Evolutionary conservation across 805 yeast genomes (phyloP).

Genomic region (Metschnikowia lachancei): DNA sequence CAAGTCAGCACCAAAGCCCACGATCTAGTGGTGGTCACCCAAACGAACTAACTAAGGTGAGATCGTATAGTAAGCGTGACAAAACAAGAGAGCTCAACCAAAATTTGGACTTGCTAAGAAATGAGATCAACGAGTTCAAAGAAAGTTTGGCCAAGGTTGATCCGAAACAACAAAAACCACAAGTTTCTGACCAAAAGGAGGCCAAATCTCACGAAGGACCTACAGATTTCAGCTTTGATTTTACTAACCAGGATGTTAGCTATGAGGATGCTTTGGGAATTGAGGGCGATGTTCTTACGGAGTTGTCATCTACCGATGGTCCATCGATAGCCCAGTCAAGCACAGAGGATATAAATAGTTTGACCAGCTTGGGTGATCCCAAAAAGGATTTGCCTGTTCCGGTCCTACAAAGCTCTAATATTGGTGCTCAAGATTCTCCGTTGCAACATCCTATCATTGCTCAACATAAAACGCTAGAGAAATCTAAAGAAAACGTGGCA

Average conservation of each 20-base stretch:
- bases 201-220: not conserved
- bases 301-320: constrained; percentile 13
- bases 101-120: constrained; percentile 39
- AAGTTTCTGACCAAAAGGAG: not conserved
- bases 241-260: constrained; percentile 38
- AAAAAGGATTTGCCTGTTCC: constrained; percentile 5
- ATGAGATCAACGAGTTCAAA: constrained; percentile 45
- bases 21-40: not conserved
- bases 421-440: constrained; percentile 2
- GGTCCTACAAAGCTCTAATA: not conserved
- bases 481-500: not conserved
- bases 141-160: constrained; percentile 32
- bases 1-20: not conserved
- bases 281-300: constrained; percentile 29
- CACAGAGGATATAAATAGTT: not conserved
- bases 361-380: not conserved
- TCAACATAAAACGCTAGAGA: too few species aligned
- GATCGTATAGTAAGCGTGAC: constrained; percentile 14
- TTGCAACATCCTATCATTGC: too few species aligned
- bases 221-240: constrained; percentile 39
- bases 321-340: not conserved
- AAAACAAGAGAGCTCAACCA: constrained; percentile 40
- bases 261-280: constrained; percentile 40
- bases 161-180: not conserved
- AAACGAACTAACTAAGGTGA: not conserved